Evolutionary conservation across 306 rosid species (phyloP).

Genomic region (Castanospermum australe): DNA sequence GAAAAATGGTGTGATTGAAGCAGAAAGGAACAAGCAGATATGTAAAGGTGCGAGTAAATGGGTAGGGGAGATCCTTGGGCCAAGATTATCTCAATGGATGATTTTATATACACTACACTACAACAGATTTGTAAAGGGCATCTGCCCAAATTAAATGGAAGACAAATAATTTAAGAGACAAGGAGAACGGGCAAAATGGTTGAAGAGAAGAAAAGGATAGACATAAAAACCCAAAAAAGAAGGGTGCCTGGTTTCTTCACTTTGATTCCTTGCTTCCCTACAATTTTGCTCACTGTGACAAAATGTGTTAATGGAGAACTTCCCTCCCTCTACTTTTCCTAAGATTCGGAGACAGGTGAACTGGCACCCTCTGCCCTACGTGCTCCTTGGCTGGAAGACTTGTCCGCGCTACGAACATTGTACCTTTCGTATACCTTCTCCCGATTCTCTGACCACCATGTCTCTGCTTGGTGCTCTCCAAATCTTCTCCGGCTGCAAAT

Average conservation of each 20-base stretch:
- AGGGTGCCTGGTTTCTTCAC: constrained; percentile 29
- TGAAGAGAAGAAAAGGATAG: constrained; percentile 12
- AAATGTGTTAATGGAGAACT: constrained; percentile 50
- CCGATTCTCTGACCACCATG: constrained; percentile 96
- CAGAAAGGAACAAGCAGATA: not conserved
- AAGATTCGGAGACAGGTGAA: constrained; percentile 57
- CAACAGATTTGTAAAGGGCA: constrained; percentile 55
- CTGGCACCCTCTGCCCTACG: constrained; percentile 50
- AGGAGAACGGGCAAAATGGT: not conserved
- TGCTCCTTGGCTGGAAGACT: constrained; percentile 55
- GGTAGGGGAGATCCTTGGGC: constrained; percentile 31
- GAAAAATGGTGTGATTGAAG: not conserved
- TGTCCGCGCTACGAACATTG: constrained; percentile 72
- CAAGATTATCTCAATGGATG: constrained; percentile 41
- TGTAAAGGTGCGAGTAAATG: not conserved
- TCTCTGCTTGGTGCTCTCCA: constrained; percentile 97
- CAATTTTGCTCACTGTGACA: constrained; percentile 35
- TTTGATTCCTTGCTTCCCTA: constrained; percentile 35
- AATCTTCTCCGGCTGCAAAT: constrained; percentile 92
- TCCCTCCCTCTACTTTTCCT: constrained; percentile 39
- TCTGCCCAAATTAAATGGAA: constrained; percentile 56
- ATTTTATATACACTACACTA: constrained; percentile 76
- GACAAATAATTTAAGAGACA: constrained; percentile 28
- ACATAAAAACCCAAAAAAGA: constrained; percentile 11
- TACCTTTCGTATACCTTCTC: constrained; percentile 84